Evolutionary conservation across 352 stramenopile genomes (phyloP), one percentile per base, ranked within the genome.

Genomic region (Phytophthora idaei): DNA sequence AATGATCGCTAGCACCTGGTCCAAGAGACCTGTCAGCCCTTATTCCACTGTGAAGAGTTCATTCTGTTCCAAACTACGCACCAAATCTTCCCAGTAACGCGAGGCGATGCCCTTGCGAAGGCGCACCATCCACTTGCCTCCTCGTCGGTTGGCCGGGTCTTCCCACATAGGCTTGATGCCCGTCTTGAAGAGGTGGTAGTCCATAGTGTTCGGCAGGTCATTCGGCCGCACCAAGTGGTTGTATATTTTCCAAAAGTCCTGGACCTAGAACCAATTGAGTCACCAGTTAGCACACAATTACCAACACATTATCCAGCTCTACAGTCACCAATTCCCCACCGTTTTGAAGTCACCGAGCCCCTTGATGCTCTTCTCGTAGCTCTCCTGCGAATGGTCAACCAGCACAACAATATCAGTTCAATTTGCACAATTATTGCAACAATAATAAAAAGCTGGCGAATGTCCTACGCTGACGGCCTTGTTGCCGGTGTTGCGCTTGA

Each of bases 111-210:
- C 93, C 71, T 98, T 98, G 64, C 92, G 90, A 49, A 98, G 80
- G 36, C 93, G 89, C 27, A 98, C 85, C 85, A 97, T 96, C 85
- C 93, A 96, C 81, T 98, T 97, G 62, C 93, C 93, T 41, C 93
- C 93, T 72, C 86, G 82, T 71, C 91, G 76, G 66, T 98, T 98
- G 15, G 88, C 82, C 11, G 77, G n/a, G 58, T 98, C 93, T 73
- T 98, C 93, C 93, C 93, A 98, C 74, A 97, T 97, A 12, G 93
- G 93, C 75, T 97, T 98, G 65, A 98, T 98, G 36, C 92, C 93
- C 3, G 94, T 90, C 72, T 97, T 97, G 64, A 98, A 98, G 31
- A 98, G 76, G 61, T 98, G 90, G 61, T 97, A 97, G 62, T 98
- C 93, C 78, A 96, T 96, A 4, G 85, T 92, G 70, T 92, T 95